phyloP scores from a whole-genome alignment of 495 filamentous ascomycete species.

The Hypoxylon crocopeplum region DNA sequence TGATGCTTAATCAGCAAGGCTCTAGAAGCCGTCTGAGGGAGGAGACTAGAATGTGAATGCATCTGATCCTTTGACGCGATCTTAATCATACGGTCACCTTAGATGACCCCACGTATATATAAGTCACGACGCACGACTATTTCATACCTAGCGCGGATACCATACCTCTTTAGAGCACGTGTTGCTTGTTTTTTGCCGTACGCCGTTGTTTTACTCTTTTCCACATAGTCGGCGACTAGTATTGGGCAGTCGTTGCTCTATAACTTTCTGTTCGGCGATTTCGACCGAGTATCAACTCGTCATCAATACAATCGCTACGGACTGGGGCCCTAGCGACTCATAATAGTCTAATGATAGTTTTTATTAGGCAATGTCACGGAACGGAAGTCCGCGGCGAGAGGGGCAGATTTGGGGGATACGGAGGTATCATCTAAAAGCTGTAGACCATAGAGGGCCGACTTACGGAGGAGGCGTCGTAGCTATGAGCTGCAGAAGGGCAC shows the following conservation, averaged over 20 bases:
- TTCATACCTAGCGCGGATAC: constrained; percentile 12
- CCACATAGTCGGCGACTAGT: neutral
- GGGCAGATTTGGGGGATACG: too few relatives aligned
- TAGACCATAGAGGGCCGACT: neutral
- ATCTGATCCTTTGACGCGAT: neutral
- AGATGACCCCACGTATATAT: constrained; percentile 24
- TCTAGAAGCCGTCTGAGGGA: constrained; percentile 56
- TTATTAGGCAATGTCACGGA: neutral
- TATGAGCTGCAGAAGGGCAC: constrained; percentile 7
- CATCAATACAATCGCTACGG: constrained; percentile 15
- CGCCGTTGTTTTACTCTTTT: neutral
- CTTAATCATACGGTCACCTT: neutral
- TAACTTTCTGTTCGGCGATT: neutral
- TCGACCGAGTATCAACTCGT: constrained; percentile 13
- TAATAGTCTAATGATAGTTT: constrained; percentile 37
- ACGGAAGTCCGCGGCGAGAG: too few relatives aligned
- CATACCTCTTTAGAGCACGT: neutral
- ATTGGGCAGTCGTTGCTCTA: neutral
- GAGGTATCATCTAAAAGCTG: too few relatives aligned
- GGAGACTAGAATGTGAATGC: constrained; percentile 44
- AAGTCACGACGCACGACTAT: constrained; percentile 11
- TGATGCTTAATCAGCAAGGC: constrained; percentile 50
- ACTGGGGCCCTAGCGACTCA: constrained; percentile 15
- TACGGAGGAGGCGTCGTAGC: constrained; percentile 4
- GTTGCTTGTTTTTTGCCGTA: neutral